A percentile compares a stretch with the other conserved stretches of the same genome.
Conservation (phyloP, 306 rosid species). For the Inga laurina region DNA sequence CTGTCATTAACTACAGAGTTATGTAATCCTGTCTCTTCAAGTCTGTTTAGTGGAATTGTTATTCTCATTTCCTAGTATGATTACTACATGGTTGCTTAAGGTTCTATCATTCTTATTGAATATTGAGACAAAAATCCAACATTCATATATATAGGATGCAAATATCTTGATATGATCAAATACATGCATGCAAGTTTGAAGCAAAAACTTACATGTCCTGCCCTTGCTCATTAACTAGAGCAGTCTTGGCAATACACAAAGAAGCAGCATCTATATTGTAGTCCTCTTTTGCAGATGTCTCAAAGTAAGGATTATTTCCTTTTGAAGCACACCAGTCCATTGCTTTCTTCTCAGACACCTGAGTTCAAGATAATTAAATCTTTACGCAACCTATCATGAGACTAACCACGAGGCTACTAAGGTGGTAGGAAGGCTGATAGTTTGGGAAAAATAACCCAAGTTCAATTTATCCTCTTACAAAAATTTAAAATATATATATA, state of each 20-base stretch:
- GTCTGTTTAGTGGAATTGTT: background rate
- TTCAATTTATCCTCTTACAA: background rate
- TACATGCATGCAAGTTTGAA: constrained; percentile 1
- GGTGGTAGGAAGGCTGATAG: background rate
- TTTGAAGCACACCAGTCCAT: constrained; percentile 87
- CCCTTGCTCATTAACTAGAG: constrained; percentile 73
- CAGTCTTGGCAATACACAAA: constrained; percentile 82
- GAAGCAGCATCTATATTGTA: constrained; percentile 86
- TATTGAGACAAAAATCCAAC: background rate
- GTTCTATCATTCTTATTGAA: background rate
- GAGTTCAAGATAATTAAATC: constrained; percentile 39
- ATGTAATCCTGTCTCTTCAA: background rate
- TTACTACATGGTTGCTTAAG: background rate
- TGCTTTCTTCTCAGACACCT: constrained; percentile 99
- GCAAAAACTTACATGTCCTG: constrained; percentile 75
- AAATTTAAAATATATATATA: background rate
- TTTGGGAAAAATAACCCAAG: background rate
- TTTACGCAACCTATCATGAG: background rate
- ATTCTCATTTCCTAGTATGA: background rate
- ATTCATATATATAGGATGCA: background rate
- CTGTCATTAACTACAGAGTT: background rate
- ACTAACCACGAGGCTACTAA: background rate
- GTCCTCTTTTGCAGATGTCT: constrained; percentile 93
- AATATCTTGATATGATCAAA: background rate
- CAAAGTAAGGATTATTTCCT: constrained; percentile 83